Evolutionary conservation across 495 filamentous ascomycete genomes (phyloP).

Genomic region (Xylaria grammica): DNA sequence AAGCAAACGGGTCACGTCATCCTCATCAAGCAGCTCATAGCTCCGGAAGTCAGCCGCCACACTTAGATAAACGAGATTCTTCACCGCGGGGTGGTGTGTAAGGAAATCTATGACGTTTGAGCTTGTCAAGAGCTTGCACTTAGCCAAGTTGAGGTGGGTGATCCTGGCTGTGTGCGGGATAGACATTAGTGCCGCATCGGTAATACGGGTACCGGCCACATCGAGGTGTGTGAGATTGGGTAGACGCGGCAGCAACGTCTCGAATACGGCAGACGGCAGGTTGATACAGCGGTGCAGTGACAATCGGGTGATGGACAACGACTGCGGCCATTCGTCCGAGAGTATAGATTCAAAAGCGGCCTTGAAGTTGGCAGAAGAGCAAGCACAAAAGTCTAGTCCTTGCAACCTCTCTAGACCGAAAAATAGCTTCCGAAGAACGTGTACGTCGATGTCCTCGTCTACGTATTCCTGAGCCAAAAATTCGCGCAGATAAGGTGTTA

Average conservation of each 20-base stretch:
- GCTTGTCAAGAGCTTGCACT: conserved; percentile 74
- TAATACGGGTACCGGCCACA: conserved; percentile 79
- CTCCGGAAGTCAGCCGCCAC: conserved; percentile 74
- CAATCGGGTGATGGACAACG: conserved; percentile 68
- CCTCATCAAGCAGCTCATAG: conserved; percentile 70
- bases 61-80: conserved; percentile 73
- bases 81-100: conserved; percentile 71
- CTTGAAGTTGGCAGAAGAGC: conserved; percentile 73
- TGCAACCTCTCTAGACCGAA: conserved; percentile 71
- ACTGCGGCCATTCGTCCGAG: conserved; percentile 48
- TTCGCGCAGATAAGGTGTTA: conserved; percentile 79
- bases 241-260: conserved; percentile 71
- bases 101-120: conserved; percentile 73
- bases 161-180: conserved; percentile 75
- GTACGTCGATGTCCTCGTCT: conserved; percentile 74
- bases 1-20: conserved; percentile 69
- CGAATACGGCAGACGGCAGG: conserved; percentile 70
- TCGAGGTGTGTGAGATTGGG: conserved; percentile 78
- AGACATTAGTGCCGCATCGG: conserved; percentile 69
- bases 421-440: conserved; percentile 76
- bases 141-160: conserved; percentile 81
- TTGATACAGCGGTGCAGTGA: conserved; percentile 84
- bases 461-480: conserved; percentile 84
- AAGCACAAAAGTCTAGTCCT: conserved; percentile 81
- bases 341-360: conserved; percentile 53